Percentiles rank a stretch among this genome's conserved stretches.
These are phyloP conservation scores for Penicillium fimorum DNA, from an alignment of 495 filamentous ascomycete species.

Conservation along the genomic window DNA sequence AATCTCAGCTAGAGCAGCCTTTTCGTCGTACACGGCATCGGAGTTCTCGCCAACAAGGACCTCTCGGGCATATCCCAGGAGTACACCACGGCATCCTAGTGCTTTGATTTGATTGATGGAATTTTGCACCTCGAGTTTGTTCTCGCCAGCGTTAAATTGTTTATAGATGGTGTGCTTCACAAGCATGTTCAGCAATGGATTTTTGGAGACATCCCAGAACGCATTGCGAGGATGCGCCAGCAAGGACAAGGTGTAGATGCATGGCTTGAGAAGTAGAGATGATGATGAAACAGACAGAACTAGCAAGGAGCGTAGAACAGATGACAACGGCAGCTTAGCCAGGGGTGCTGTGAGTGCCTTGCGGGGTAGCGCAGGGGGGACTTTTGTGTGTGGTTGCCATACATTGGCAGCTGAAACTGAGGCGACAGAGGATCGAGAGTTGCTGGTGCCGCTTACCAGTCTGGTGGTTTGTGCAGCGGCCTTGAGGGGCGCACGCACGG, in stretches of 20 bases:
- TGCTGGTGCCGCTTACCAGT: conserved; percentile 42
- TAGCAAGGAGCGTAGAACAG: conserved; percentile 73
- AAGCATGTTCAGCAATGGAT: conserved; percentile 43
- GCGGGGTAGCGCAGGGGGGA: conserved; percentile 18
- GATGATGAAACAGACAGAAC: conserved; percentile 81
- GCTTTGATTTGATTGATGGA: conserved; percentile 44
- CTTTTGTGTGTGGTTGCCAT: conserved; percentile 22
- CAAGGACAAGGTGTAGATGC: conserved; percentile 63
- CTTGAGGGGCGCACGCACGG: conserved; percentile 29
- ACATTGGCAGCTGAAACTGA: conserved; percentile 30
- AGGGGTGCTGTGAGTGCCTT: conserved; percentile 50
- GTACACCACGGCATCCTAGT: conserved; percentile 47
- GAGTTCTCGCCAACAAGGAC: conserved; percentile 42
- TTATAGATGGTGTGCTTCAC: conserved; percentile 52
- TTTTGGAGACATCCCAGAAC: conserved; percentile 45
- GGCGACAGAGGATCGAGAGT: conserved; percentile 37
- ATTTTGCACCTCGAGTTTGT: conserved; percentile 44
- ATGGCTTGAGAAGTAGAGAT: conserved; percentile 66
- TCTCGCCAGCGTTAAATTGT: conserved; percentile 53
- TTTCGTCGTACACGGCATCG: conserved; percentile 31
- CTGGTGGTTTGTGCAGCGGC: conserved; percentile 19
- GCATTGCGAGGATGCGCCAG: conserved; percentile 67
- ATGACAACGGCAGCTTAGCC: conserved; percentile 68
- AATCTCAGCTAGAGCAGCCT: conserved; percentile 57
- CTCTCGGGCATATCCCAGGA: conserved; percentile 50